These are phyloP conservation scores for Pythium vanterpoolii DNA, from an alignment of 352 stramenopile genomes.

Conservation along the genomic window DNA sequence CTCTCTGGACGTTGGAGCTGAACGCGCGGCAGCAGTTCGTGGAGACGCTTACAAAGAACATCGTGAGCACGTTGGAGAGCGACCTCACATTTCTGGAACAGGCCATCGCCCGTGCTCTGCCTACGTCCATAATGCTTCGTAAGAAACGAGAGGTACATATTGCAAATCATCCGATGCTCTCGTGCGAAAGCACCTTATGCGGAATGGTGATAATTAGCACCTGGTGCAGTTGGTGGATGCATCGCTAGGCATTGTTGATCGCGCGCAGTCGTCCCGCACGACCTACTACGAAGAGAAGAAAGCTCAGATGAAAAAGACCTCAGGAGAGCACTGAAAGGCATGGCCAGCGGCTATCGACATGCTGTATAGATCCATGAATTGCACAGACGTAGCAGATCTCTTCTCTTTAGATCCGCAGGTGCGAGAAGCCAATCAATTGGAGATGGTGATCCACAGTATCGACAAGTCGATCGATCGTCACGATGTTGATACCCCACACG, in stretches of 20 bases:
- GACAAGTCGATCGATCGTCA: slow-evolving; percentile 46
- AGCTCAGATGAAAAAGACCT: slow-evolving; percentile 31
- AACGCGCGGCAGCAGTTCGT: background rate
- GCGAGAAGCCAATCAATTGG: slow-evolving; percentile 32
- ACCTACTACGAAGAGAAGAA: slow-evolving; percentile 29
- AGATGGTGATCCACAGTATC: slow-evolving; percentile 36
- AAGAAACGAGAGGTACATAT: slow-evolving; percentile 16
- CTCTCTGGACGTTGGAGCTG: slow-evolving; percentile 16
- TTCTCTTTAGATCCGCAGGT: slow-evolving; percentile 30
- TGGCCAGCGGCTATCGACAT: background rate
- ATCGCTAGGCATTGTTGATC: slow-evolving; percentile 31
- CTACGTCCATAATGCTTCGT: background rate
- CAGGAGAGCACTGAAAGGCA: slow-evolving; percentile 30
- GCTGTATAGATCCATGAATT: too few species aligned
- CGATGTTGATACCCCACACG: slow-evolving; percentile 48
- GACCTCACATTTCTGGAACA: background rate
- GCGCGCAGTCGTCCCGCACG: slow-evolving; percentile 34
- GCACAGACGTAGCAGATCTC: background rate
- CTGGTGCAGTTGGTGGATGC: slow-evolving; percentile 35
- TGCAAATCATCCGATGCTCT: too few species aligned
- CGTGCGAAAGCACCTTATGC: too few species aligned
- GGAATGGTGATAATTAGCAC: slow-evolving; percentile 22
- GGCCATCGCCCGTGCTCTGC: background rate
- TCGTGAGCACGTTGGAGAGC: background rate
- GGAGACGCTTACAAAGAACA: slow-evolving; percentile 1